Evolutionary conservation across 106 monocot genomes (phyloP), one percentile per base, ranked within the genome.

Genomic region (Dioscorea zingiberensis): DNA sequence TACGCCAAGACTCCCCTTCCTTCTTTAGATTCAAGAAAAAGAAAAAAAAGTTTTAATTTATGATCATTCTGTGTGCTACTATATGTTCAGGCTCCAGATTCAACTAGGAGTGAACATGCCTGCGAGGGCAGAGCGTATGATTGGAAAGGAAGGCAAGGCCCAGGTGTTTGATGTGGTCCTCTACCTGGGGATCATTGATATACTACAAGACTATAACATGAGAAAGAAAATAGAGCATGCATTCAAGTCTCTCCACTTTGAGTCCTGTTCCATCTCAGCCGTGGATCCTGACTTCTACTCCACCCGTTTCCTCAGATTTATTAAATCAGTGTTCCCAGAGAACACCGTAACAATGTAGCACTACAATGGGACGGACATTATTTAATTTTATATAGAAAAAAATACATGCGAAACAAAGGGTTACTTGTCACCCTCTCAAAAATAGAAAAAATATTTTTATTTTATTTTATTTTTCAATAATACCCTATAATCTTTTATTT

Each of bases 71-170:
- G 38, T 6, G 10, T 51, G 15, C 0, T 19, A 4, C 0, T 19
- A 4, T 51, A 19, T 51, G 16, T 29, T 44, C 74, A 89, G 89
- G 70, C 73, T 89, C 19, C 89, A 89, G 53, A 85, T 89, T 61
- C 89, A 85, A 69, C 76, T 89, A 1, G 89, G 82, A 45, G 89
- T 89, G 25, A 89, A 89, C 74, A 85, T 89, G 89, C 85, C 89
- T 25, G 85, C 89, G 15, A 81, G 89, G 70, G 85, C 89, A 7
- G 89, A 89, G 71, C 79, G 57, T 13, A 69, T 63, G 23, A 47
- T 59, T 0, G 54, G 7, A 15, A 71, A 82, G 59, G 81, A 66
- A 4, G 7, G 7, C 30, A 30, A 30, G 30, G 30, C 4, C 7
- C 30, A 30, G 7, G 30, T 30, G 38, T 38, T 38, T 8, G 89